Conservation (phyloP, 306 rosid genomes). For the Styphnolobium japonicum region DNA sequence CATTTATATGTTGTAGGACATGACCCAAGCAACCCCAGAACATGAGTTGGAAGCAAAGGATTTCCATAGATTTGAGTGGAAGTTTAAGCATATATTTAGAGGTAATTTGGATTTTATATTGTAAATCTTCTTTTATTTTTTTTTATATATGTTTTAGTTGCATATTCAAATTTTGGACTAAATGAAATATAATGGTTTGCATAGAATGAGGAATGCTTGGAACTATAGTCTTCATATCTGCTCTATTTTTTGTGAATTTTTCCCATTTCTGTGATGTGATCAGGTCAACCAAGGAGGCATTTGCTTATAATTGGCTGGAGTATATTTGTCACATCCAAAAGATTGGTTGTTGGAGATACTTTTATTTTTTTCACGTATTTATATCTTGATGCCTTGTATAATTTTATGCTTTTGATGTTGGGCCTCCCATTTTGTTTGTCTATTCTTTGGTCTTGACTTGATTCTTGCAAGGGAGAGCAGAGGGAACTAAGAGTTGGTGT, state of each 20-base stretch:
- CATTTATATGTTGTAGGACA: slow-evolving; percentile 41
- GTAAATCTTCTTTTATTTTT: background rate
- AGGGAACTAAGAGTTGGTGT: too few species aligned
- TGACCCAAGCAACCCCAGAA: slow-evolving; percentile 66
- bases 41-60: slow-evolving; percentile 65
- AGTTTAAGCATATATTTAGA: slow-evolving; percentile 73
- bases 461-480: slow-evolving; percentile 39
- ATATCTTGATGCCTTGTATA: background rate
- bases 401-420: background rate
- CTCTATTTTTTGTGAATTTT: background rate
- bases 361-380: slow-evolving; percentile 58
- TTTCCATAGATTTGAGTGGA: slow-evolving; percentile 78
- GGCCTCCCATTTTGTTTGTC: background rate
- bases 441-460: background rate
- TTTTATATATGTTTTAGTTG: background rate
- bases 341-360: slow-evolving; percentile 69
- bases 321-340: too few species aligned
- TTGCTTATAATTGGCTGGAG: slow-evolving; percentile 82
- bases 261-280: background rate
- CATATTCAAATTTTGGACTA: background rate
- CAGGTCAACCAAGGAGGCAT: slow-evolving; percentile 79
- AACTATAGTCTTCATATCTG: background rate
- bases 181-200: background rate
- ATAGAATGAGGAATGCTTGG: background rate
- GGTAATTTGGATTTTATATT: slow-evolving; percentile 34